Evolutionary conservation across 164 flowering plant species (phyloP).

Genomic region (Berberis thunbergii): DNA sequence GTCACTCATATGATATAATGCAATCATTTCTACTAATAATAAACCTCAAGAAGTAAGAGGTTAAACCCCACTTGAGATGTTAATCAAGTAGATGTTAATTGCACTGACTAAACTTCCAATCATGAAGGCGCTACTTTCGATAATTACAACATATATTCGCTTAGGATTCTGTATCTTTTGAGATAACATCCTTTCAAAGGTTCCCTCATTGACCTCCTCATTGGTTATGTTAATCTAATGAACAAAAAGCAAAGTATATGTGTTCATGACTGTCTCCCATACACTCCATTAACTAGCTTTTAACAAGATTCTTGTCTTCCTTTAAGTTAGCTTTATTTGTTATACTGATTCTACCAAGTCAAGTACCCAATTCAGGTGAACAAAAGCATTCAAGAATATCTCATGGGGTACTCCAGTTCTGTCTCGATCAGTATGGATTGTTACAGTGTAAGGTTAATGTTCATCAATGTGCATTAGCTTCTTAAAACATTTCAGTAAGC

Average conservation of each 20-base stretch:
- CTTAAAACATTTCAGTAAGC: too few relatives aligned
- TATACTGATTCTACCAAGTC: too few relatives aligned
- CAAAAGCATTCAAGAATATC: too few relatives aligned
- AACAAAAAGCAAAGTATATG: constrained; percentile 33
- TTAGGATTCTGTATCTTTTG: constrained; percentile 16
- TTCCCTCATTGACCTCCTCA: constrained; percentile 13
- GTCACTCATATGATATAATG: too few relatives aligned
- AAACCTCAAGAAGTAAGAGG: too few relatives aligned
- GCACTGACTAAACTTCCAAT: not conserved
- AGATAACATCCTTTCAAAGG: constrained; percentile 8
- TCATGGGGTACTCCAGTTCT: too few relatives aligned
- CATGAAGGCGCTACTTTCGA: not conserved
- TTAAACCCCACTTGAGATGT: not conserved
- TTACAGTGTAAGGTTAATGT: too few relatives aligned
- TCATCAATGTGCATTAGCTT: too few relatives aligned
- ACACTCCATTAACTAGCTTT: constrained; percentile 44
- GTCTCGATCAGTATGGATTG: too few relatives aligned
- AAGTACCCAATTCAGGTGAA: too few relatives aligned
- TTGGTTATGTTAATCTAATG: constrained; percentile 2
- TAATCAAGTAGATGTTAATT: not conserved
- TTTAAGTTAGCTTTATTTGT: constrained; percentile 38
- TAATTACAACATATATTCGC: not conserved
- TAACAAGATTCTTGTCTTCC: constrained; percentile 48
- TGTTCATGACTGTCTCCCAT: constrained; percentile 40
- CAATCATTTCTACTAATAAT: too few relatives aligned